Conservation (phyloP, 345 rosid genomes). For the Physaria fendleri region DNA sequence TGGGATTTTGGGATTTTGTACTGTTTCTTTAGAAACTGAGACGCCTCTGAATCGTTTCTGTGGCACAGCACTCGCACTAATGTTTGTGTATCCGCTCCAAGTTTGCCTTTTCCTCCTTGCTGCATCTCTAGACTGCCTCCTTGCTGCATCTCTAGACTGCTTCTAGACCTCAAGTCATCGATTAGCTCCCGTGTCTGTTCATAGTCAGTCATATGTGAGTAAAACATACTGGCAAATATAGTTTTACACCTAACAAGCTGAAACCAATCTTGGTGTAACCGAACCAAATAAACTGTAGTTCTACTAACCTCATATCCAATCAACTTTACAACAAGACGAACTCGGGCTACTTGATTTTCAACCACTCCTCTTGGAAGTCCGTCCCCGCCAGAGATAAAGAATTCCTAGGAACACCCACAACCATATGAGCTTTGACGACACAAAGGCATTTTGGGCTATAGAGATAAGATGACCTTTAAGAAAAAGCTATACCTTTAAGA, state of each 20-base stretch:
- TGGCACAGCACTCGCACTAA: constrained; percentile 81
- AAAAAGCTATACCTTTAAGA: constrained; percentile 65
- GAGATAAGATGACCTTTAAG: background rate
- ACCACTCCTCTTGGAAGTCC: constrained; percentile 98
- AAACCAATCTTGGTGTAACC: too few relatives aligned
- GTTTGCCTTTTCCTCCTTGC: constrained; percentile 52
- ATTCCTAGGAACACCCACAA: constrained; percentile 48
- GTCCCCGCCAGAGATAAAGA: constrained; percentile 93
- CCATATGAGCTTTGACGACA: background rate
- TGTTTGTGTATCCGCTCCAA: constrained; percentile 76
- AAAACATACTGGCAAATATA: too few relatives aligned
- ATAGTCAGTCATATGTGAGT: too few relatives aligned
- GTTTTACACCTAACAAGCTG: too few relatives aligned
- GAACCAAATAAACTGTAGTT: background rate
- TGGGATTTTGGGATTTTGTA: constrained; percentile 81
- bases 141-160: constrained; percentile 53
- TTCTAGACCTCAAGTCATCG: constrained; percentile 67
- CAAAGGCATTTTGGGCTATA: background rate
- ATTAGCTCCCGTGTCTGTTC: constrained; percentile 80
- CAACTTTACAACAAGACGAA: constrained; percentile 69
- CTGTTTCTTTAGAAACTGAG: constrained; percentile 87
- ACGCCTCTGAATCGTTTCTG: constrained; percentile 79
- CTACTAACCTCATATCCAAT: constrained; percentile 74
- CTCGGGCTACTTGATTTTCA: constrained; percentile 87
- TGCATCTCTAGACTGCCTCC: too few relatives aligned